A percentile compares a stretch with the other conserved stretches of the same genome.
phyloP scores from a whole-genome alignment of 2,329 filamentous ascomycete genomes.

The Botrytis sinoallii region DNA sequence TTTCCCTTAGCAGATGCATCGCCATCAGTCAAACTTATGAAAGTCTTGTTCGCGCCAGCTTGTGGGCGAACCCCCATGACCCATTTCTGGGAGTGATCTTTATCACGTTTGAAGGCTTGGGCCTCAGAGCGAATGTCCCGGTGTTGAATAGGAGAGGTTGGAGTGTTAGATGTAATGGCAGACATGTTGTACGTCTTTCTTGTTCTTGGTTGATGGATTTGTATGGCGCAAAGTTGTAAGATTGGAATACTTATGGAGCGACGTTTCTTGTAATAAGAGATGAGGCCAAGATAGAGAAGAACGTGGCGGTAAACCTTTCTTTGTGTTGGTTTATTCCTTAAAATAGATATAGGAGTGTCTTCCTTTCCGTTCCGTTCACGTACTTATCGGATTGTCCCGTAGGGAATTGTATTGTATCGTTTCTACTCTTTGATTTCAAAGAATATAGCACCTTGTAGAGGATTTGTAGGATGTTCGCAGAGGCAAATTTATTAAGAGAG shows the following conservation, averaged over 20 bases:
- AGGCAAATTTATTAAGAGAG: neutral
- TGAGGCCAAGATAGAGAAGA: neutral
- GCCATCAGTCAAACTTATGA: neutral
- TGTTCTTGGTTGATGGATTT: neutral
- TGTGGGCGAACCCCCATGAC: conserved; percentile 28
- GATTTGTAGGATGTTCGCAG: conserved; percentile 1
- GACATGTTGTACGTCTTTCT: conserved; percentile 17
- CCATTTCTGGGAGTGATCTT: conserved; percentile 36
- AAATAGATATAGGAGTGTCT: conserved; percentile 3
- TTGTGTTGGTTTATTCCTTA: conserved; percentile 7
- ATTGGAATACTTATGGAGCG: neutral
- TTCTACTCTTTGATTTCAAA: neutral
- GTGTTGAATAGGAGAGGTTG: conserved; percentile 28
- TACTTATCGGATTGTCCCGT: neutral
- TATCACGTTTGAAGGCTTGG: conserved; percentile 35
- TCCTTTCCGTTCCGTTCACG: conserved; percentile 8
- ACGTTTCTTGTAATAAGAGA: neutral
- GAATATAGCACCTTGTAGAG: neutral
- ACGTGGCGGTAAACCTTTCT: neutral
- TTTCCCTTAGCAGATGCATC: conserved; percentile 17
- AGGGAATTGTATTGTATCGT: neutral
- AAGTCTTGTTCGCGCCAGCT: conserved; percentile 23
- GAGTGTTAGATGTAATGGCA: conserved; percentile 34
- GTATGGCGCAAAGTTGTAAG: neutral
- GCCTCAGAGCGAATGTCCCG: conserved; percentile 36